phyloP scores from a whole-genome alignment of 2,329 filamentous ascomycete species.

The Colletotrichum spaethianum region DNA sequence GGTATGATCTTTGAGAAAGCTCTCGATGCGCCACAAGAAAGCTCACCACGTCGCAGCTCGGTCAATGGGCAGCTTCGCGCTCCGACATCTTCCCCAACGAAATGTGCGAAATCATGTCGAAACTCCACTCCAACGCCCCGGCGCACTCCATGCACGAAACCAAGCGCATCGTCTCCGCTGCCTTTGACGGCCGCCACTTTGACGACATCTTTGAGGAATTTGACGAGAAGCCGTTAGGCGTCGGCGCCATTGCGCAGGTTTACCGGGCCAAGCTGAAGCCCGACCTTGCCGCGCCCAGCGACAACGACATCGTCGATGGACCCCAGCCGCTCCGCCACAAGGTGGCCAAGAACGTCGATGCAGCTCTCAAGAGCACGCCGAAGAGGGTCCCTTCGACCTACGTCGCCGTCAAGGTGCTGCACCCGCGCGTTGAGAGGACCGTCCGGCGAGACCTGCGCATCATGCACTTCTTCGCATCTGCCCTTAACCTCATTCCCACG shows the following conservation, averaged over 20 bases:
- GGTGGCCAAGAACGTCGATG: conserved; percentile 86
- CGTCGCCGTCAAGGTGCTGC: conserved; percentile 95
- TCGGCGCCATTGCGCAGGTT: conserved; percentile 97
- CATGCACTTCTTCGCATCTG: conserved; percentile 90
- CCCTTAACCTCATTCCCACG: conserved; percentile 89
- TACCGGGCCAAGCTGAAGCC: conserved; percentile 95
- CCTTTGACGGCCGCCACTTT: conserved; percentile 85
- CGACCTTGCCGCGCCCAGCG: conserved; percentile 76
- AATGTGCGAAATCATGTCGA: conserved; percentile 94
- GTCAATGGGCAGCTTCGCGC: conserved; percentile 97
- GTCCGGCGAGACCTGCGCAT: conserved; percentile 94
- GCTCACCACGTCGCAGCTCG: conserved; percentile 69
- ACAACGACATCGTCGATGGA: conserved; percentile 66
- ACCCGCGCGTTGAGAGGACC: conserved; percentile 89
- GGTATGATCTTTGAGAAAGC: conserved; percentile 58
- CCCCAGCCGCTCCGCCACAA: conserved; percentile 73
- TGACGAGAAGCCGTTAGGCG: conserved; percentile 87
- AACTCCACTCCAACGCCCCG: conserved; percentile 93
- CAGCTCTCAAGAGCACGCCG: conserved; percentile 87
- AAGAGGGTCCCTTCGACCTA: conserved; percentile 90
- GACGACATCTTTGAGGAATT: conserved; percentile 98
- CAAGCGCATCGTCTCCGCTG: conserved; percentile 82
- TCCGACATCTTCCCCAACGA: conserved; percentile 96
- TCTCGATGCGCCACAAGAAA: neutral
- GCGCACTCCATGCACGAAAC: conserved; percentile 89